A percentile compares a stretch with the other conserved stretches of the same genome.
Evolutionary conservation across 768 basidiomycete species (phyloP).

Genomic region (Amanita rimosa): DNA sequence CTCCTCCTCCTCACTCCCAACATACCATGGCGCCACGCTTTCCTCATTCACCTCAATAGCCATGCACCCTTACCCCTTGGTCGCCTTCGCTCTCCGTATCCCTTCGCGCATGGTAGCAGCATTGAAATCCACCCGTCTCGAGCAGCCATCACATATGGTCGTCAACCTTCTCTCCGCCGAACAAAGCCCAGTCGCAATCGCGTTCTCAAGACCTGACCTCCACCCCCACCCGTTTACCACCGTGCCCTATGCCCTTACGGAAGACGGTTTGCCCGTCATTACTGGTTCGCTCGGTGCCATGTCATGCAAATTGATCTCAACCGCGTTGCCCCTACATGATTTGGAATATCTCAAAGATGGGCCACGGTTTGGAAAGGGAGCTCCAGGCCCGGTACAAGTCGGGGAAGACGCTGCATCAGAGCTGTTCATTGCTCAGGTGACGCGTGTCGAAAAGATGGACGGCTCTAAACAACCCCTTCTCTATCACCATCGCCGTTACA

Average conservation of each 20-base stretch:
- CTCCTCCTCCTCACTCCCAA: background rate
- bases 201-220: constrained; percentile 66
- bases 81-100: constrained; percentile 82
- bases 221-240: constrained; percentile 46
- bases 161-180: constrained; percentile 70
- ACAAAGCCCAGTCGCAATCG: constrained; percentile 50
- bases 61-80: constrained; percentile 78
- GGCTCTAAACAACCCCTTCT: constrained; percentile 37
- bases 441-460: constrained; percentile 32
- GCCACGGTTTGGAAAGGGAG: constrained; percentile 7
- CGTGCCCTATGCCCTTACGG: constrained; percentile 27
- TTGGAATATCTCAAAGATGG: constrained; percentile 24
- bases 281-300: constrained; percentile 56
- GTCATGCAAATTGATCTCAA: constrained; percentile 55
- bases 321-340: constrained; percentile 52
- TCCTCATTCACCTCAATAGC: constrained; percentile 91
- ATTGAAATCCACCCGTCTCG: constrained; percentile 22
- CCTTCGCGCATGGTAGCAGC: constrained; percentile 80
- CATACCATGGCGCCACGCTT: constrained; percentile 83
- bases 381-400: constrained; percentile 8
- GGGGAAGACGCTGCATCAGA: constrained; percentile 37
- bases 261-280: constrained; percentile 50
- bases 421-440: constrained; percentile 74
- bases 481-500: constrained; percentile 53
- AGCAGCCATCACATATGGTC: constrained; percentile 43